Conservation (phyloP, 208 protist species). For the Blastocrithidia nonstop region DNA sequence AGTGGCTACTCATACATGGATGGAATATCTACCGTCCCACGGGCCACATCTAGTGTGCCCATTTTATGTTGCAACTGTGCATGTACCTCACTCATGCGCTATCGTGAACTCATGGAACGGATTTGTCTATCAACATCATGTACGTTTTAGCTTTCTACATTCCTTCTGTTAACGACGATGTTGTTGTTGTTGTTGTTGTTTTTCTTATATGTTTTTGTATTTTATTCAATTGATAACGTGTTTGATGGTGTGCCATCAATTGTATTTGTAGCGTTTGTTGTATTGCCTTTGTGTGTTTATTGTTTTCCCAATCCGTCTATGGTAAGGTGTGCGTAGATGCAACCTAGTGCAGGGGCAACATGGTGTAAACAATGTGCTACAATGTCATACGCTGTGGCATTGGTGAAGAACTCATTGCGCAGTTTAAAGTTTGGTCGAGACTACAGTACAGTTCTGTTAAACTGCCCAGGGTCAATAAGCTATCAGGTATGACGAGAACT, state of each 20-base stretch:
- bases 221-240: no score
- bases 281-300: not conserved
- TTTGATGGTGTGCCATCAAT: not conserved
- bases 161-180: not conserved
- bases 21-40: slow-evolving; percentile 74
- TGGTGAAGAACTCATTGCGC: slow-evolving; percentile 91
- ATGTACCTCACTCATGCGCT: slow-evolving; percentile 39
- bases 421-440: slow-evolving; percentile 54
- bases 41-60: slow-evolving; percentile 71
- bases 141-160: no score
- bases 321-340: slow-evolving; percentile 37
- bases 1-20: slow-evolving; percentile 75
- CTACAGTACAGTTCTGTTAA: slow-evolving; percentile 54
- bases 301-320: slow-evolving; percentile 14
- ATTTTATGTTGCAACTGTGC: slow-evolving; percentile 47
- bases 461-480: slow-evolving; percentile 88
- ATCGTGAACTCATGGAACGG: no score
- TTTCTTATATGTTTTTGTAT: no score
- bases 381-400: slow-evolving; percentile 84
- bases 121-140: no score
- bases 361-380: slow-evolving; percentile 58
- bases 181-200: slow-evolving; percentile 1
- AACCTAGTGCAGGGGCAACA: slow-evolving; percentile 29
- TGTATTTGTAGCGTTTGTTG: not conserved
- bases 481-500: slow-evolving; percentile 79